Conservation (phyloP, 2,329 filamentous ascomycete species). For the Pyrenochaeta sp. region DNA sequence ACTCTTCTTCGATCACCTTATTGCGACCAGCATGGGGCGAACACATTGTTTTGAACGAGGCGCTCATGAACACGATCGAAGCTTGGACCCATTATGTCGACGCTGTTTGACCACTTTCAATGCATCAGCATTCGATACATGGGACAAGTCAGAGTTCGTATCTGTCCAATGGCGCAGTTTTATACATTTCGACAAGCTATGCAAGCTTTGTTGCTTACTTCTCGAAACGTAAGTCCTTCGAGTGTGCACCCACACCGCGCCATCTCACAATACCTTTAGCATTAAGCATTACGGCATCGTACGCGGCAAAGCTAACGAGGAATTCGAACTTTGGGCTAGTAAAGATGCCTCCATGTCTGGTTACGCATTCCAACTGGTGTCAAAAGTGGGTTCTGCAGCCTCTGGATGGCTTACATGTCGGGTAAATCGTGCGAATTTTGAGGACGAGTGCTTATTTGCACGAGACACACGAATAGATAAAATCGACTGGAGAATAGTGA, state of each 20-base stretch:
- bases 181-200: not conserved
- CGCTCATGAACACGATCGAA: no score
- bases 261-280: not conserved
- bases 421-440: not conserved
- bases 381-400: not conserved
- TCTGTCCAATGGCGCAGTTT: no score
- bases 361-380: not conserved
- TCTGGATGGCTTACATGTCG: not conserved
- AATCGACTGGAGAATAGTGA: not conserved
- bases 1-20: no score
- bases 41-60: no score
- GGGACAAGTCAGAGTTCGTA: no score
- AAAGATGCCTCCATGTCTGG: no score
- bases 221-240: conserved; percentile 2
- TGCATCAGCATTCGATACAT: no score
- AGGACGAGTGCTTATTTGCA: not conserved
- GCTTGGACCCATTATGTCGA: no score
- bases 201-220: conserved; percentile 3
- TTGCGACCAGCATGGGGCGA: no score
- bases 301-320: not conserved
- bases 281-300: not conserved
- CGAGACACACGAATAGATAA: not conserved
- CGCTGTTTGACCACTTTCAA: no score
- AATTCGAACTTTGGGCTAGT: no score
- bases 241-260: not conserved